Conservation (phyloP, 2,329 filamentous ascomycete genomes). For the Xylariaceae sp. region DNA sequence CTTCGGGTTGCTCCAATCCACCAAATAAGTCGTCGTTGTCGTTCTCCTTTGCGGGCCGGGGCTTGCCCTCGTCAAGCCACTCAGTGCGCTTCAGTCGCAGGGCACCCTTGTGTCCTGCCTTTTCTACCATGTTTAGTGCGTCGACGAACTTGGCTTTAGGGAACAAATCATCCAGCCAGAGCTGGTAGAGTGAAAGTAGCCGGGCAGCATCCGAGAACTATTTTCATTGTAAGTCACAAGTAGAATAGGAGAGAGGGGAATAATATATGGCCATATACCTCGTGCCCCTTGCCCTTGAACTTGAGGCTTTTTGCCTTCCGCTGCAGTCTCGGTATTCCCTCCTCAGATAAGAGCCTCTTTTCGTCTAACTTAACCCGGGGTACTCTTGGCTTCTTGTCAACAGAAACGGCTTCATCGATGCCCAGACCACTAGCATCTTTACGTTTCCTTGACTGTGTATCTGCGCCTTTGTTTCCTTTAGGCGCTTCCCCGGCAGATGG, state of each 20-base stretch:
- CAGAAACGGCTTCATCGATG: constrained; percentile 79
- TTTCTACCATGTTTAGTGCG: constrained; percentile 84
- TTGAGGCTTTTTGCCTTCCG: constrained; percentile 65
- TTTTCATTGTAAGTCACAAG: constrained; percentile 4
- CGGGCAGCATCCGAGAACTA: constrained; percentile 79
- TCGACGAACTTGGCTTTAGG: constrained; percentile 93
- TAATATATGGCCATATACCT: constrained; percentile 47
- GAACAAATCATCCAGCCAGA: constrained; percentile 95
- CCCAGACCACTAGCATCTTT: constrained; percentile 56
- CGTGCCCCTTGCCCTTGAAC: constrained; percentile 90
- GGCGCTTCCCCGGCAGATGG: constrained; percentile 42
- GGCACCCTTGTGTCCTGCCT: constrained; percentile 77
- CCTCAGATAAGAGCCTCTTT: constrained; percentile 71
- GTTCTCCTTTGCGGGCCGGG: constrained; percentile 36
- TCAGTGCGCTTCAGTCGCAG: constrained; percentile 69
- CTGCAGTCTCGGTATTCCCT: constrained; percentile 78
- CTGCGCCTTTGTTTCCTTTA: constrained; percentile 21
- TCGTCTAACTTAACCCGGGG: constrained; percentile 87
- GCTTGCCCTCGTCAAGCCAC: constrained; percentile 76
- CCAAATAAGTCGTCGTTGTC: constrained; percentile 27
- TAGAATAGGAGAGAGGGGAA: background rate
- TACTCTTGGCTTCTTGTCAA: constrained; percentile 65
- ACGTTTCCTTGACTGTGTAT: constrained; percentile 40
- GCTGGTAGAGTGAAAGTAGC: constrained; percentile 83
- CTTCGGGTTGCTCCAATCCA: constrained; percentile 25